Conservation (phyloP, 306 rosid genomes). For the Biancaea sappan region DNA sequence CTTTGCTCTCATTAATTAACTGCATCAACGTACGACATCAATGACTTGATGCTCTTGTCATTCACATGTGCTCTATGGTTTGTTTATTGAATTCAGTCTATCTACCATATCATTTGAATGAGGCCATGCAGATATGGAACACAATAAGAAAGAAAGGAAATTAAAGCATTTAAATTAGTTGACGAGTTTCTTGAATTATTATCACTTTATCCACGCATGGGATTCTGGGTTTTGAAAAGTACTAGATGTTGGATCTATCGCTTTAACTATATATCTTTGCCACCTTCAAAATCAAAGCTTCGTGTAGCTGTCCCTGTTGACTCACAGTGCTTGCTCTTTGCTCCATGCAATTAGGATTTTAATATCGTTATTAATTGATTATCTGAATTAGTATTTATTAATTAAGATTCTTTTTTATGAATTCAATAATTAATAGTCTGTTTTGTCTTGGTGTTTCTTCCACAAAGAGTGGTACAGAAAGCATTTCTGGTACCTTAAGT, state of each 20-base stretch:
- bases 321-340: conserved; percentile 42
- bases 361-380: conserved; percentile 15
- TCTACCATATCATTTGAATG: not conserved
- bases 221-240: conserved; percentile 36
- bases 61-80: conserved; percentile 31
- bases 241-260: conserved; percentile 48
- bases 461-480: conserved; percentile 26
- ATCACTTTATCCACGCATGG: conserved; percentile 27
- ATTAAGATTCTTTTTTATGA: conserved; percentile 36
- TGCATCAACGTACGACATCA: conserved; percentile 39
- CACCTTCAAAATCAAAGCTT: conserved; percentile 26
- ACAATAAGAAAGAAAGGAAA: conserved; percentile 10
- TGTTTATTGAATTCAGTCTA: not conserved
- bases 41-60: not conserved
- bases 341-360: conserved; percentile 38
- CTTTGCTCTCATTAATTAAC: conserved; percentile 28
- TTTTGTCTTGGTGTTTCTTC: conserved; percentile 33
- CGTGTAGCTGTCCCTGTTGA: conserved; percentile 46
- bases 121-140: conserved; percentile 11
- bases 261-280: conserved; percentile 31
- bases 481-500: conserved; percentile 32
- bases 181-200: conserved; percentile 14
- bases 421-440: conserved; percentile 38
- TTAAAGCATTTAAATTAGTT: conserved; percentile 9
- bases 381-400: conserved; percentile 29